Conservation (phyloP, 2,329 filamentous ascomycete genomes). For the Alternaria postmessia region DNA sequence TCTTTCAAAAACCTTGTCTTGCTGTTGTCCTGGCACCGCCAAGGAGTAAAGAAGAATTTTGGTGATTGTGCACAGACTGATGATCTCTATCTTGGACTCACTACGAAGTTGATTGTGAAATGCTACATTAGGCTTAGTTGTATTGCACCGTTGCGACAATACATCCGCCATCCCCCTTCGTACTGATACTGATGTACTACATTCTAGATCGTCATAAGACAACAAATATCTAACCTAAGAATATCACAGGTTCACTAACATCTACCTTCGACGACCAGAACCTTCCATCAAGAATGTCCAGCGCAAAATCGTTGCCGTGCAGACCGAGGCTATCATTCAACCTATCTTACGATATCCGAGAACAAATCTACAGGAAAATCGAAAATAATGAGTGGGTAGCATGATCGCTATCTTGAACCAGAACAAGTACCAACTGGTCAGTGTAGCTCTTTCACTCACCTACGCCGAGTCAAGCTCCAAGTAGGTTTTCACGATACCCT, state of each 20-base stretch:
- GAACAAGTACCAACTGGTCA: neutral
- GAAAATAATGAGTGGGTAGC: too few species aligned
- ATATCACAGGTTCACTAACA: neutral
- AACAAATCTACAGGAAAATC: too few species aligned
- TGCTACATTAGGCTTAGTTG: neutral
- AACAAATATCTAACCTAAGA: neutral
- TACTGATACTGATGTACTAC: neutral
- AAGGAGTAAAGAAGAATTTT: neutral
- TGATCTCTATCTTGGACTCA: neutral
- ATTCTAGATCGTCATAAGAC: neutral
- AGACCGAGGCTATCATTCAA: too few species aligned
- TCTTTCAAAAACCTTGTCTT: neutral
- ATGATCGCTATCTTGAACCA: too few species aligned
- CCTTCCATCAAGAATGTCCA: too few species aligned
- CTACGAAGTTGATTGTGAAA: neutral
- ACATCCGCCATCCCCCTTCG: neutral
- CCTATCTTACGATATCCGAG: too few species aligned
- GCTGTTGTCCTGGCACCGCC: neutral
- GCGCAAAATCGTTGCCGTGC: too few species aligned
- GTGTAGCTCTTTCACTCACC: neutral
- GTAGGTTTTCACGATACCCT: neutral
- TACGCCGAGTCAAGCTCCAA: neutral
- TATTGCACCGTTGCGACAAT: neutral
- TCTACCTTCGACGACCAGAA: neutral
- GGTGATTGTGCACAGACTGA: too few species aligned